Base-by-base conservation (phyloP, 2,329 filamentous ascomycete species). In the Cercospora sojina region DNA sequence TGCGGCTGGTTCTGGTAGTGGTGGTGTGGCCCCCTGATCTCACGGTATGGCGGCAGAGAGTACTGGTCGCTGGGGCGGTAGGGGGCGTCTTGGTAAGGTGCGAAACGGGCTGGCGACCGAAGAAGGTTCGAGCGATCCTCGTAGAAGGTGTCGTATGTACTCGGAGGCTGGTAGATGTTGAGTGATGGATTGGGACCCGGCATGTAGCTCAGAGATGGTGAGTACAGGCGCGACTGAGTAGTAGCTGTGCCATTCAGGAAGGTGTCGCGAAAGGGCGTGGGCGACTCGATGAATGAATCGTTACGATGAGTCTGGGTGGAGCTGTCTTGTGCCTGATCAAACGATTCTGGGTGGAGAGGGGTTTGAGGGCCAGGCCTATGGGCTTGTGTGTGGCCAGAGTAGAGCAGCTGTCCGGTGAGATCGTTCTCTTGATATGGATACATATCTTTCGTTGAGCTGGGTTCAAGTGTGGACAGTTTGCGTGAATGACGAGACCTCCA, bases 381-480 rank as follows among this genome's bases (percentile, higher is more conserved):
- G 41, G 13, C n/a, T 16, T 27, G 23, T 10, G n/a, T 53, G 16
- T 32, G 20, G 49, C 25, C 41, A 53, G 47, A 12, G 41, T 20
- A 51, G 29, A 35, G 1, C 29, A 16, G 12, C 16, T 57, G 25
- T 31, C 53, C 53, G 3, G 18, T 18, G 31, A 32, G 16, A 31
- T 62, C 43, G 47, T 38, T 27, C 16, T 38, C 32, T 4, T 35
- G 3, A 16, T 63, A 51, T 3, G 20, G 3, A 35, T 27, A 23
- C 29, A 43, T 56, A 31, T 23, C 38, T n/a, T 38, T 47, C 12
- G 49, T 9, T 38, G 60, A 35, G 9, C 7, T 56, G 32, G 60
- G 60, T 47, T 63, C 60, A 13, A 63, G 35, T 13, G 38, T 35
- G 49, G 60, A 41, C 12, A 63, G 51, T 38, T 63, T 63, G 47